Evolutionary conservation across 371 early-diverging fungal genomes (phyloP).

Genomic region (Lichtheimia ornata): DNA sequence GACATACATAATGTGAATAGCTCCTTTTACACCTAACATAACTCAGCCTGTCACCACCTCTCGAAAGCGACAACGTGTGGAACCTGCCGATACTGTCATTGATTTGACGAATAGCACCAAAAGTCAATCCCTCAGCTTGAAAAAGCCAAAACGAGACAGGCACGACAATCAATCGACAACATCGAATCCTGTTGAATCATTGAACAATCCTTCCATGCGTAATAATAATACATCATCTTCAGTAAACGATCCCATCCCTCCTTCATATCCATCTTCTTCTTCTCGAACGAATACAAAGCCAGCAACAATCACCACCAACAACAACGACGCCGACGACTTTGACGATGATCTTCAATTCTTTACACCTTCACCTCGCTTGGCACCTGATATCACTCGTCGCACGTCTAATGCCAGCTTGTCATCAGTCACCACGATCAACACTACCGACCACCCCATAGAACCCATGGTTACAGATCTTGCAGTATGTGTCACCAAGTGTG

Average conservation of each 20-base stretch:
- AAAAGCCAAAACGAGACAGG: neutral
- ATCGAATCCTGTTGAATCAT: neutral
- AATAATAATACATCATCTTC: too few relatives aligned
- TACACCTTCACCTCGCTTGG: too few relatives aligned
- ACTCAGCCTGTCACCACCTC: neutral
- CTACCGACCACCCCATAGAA: neutral
- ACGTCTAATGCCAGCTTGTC: neutral
- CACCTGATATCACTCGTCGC: too few relatives aligned
- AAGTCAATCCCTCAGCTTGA: conserved; percentile 2
- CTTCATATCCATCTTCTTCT: too few relatives aligned
- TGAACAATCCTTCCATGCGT: too few relatives aligned
- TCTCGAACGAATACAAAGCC: neutral
- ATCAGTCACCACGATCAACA: neutral
- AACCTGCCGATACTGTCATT: conserved; percentile 3
- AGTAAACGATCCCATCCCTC: too few relatives aligned
- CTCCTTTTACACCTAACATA: neutral
- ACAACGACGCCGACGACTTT: neutral
- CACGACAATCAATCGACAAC: neutral
- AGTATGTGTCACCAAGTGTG: too few relatives aligned
- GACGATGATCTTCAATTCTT: too few relatives aligned
- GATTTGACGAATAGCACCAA: neutral
- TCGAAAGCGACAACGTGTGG: neutral
- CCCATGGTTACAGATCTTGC: neutral
- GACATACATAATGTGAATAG: neutral
- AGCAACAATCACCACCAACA: neutral